phyloP scores from a whole-genome alignment of 148 eudicot genomes.

The Chenopodium album region DNA sequence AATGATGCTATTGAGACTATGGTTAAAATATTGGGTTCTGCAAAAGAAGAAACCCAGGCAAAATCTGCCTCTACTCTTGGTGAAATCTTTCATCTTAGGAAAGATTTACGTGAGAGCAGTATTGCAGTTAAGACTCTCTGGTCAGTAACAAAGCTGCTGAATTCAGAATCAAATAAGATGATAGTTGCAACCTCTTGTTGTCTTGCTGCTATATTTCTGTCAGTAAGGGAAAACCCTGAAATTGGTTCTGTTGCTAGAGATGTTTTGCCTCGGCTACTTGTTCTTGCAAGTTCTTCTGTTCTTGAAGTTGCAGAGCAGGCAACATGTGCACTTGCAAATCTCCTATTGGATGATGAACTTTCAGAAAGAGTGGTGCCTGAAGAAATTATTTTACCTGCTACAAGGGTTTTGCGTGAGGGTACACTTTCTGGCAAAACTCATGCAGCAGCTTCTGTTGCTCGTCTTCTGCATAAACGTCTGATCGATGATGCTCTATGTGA shows the following conservation, averaged over 20 bases:
- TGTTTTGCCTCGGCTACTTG: slow-evolving; percentile 58
- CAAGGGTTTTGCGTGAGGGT: slow-evolving; percentile 85
- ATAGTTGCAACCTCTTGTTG: slow-evolving; percentile 67
- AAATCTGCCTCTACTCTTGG: slow-evolving; percentile 90
- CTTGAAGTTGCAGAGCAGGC: slow-evolving; percentile 91
- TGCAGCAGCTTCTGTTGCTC: slow-evolving; percentile 94
- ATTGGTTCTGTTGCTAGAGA: slow-evolving; percentile 74
- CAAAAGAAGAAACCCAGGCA: slow-evolving; percentile 87
- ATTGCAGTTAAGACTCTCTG: slow-evolving; percentile 69
- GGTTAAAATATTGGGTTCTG: slow-evolving; percentile 69
- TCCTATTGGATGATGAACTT: slow-evolving; percentile 72
- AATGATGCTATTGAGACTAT: slow-evolving; percentile 95
- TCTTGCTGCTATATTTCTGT: slow-evolving; percentile 89
- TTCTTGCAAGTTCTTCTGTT: slow-evolving; percentile 66
- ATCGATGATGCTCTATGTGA: slow-evolving; percentile 65
- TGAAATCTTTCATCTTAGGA: slow-evolving; percentile 76
- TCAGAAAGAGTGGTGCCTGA: slow-evolving; percentile 66
- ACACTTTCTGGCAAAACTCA: slow-evolving; percentile 68
- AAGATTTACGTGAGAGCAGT: slow-evolving; percentile 85
- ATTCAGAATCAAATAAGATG: slow-evolving; percentile 61
- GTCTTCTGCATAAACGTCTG: slow-evolving; percentile 58
- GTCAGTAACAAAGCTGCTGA: slow-evolving; percentile 62
- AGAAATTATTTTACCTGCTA: slow-evolving; percentile 80
- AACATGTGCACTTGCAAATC: slow-evolving; percentile 82
- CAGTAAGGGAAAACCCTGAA: slow-evolving; percentile 78